Evolutionary conservation across 176 grass and related monocot species (phyloP).

Genomic region (Cocos nucifera): DNA sequence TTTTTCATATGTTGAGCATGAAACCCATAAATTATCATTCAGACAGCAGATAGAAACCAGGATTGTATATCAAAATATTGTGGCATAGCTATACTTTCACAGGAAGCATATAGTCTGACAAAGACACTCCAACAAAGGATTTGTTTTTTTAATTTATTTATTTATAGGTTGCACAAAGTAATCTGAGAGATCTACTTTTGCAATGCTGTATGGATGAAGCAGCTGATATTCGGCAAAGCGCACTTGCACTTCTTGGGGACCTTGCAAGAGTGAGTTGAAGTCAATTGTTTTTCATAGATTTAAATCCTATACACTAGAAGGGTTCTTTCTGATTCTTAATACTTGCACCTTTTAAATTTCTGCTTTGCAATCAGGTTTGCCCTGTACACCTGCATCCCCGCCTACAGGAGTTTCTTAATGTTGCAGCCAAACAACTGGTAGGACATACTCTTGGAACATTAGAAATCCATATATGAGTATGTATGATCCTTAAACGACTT

Average conservation of each 20-base stretch:
- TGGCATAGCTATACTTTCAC: too few species aligned
- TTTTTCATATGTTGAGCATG: too few species aligned
- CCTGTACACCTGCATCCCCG: conserved; percentile 76
- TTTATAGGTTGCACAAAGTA: conserved; percentile 71
- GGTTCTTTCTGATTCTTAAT: too few species aligned
- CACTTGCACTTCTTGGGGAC: conserved; percentile 86
- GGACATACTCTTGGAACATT: conserved; percentile 7
- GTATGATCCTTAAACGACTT: conserved; percentile 20
- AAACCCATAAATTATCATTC: too few species aligned
- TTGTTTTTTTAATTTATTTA: not conserved
- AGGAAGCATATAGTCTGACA: too few species aligned
- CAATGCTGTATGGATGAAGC: conserved; percentile 90
- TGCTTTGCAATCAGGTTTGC: conserved; percentile 46
- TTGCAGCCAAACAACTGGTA: conserved; percentile 92
- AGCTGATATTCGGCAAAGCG: conserved; percentile 91
- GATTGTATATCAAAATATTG: too few species aligned
- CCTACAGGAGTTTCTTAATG: conserved; percentile 77
- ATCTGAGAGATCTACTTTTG: conserved; percentile 78
- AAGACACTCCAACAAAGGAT: not conserved
- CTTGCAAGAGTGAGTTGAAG: conserved; percentile 66
- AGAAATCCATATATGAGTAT: conserved; percentile 4
- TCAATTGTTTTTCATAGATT: not conserved
- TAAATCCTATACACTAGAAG: not conserved
- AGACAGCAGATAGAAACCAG: too few species aligned
- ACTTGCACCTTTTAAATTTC: too few species aligned